phyloP scores from a whole-genome alignment of 495 filamentous ascomycete species.

The Aspergillus ostianus region DNA sequence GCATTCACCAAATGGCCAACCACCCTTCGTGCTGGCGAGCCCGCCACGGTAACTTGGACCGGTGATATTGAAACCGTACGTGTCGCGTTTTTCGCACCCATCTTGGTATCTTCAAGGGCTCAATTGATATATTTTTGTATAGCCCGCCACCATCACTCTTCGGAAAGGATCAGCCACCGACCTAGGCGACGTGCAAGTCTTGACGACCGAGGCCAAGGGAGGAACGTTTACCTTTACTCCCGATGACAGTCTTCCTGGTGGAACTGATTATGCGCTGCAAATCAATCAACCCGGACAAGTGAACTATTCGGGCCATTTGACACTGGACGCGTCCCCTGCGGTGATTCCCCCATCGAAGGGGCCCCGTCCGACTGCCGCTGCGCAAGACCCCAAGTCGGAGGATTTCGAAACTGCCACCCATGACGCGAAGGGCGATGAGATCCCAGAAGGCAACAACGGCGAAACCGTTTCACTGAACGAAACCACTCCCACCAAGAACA shows the following conservation, averaged over 20 bases:
- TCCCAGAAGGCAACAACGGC: conserved; percentile 20
- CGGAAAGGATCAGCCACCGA: conserved; percentile 40
- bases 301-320: conserved; percentile 49
- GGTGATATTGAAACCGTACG: conserved; percentile 37
- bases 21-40: conserved; percentile 37
- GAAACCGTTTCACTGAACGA: conserved; percentile 1
- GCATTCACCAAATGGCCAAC: conserved; percentile 46
- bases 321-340: conserved; percentile 11
- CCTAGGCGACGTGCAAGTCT: conserved; percentile 39
- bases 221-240: conserved; percentile 45
- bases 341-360: conserved; percentile 8
- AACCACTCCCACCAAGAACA: conserved; percentile 10
- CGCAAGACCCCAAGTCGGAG: background rate
- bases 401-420: conserved; percentile 16
- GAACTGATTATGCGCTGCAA: conserved; percentile 45
- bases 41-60: conserved; percentile 41
- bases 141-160: conserved; percentile 45
- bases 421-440: conserved; percentile 15
- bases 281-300: conserved; percentile 39
- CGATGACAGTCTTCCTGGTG: conserved; percentile 33
- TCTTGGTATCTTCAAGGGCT: background rate
- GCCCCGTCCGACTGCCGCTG: background rate
- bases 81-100: background rate
- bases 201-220: conserved; percentile 35
- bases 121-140: background rate